Conservation (phyloP, 768 basidiomycete species). For the Pulveroboletus ravenelii region DNA sequence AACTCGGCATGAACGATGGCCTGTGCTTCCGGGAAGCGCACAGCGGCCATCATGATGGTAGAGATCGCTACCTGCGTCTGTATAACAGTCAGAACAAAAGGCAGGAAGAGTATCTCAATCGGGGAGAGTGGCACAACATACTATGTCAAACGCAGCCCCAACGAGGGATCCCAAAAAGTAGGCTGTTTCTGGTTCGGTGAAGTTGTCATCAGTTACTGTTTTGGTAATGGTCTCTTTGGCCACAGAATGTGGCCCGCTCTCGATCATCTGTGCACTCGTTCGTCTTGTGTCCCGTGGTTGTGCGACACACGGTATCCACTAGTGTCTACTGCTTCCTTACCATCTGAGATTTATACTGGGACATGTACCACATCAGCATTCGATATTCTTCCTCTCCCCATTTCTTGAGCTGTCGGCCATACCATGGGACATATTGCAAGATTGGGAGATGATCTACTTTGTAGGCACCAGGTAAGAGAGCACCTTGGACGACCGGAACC, state of each 20-base stretch:
- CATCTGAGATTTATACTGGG: slow-evolving; percentile 38
- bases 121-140: slow-evolving; percentile 4
- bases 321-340: slow-evolving; percentile 19
- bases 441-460: slow-evolving; percentile 34
- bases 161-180: no score
- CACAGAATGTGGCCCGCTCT: slow-evolving; percentile 32
- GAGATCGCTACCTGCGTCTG: slow-evolving; percentile 27
- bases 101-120: neutral
- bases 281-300: no score
- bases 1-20: slow-evolving; percentile 34
- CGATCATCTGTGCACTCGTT: neutral
- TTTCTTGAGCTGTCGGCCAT: slow-evolving; percentile 38
- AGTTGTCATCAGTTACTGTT: no score
- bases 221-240: slow-evolving; percentile 48
- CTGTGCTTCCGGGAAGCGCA: slow-evolving; percentile 32
- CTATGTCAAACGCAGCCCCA: slow-evolving; percentile 47
- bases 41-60: slow-evolving; percentile 36
- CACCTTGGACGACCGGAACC: slow-evolving; percentile 27
- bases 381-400: slow-evolving; percentile 38
- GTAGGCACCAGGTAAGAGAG: slow-evolving; percentile 31
- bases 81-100: neutral
- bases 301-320: no score
- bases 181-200: no score
- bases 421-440: slow-evolving; percentile 53
- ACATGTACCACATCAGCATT: no score